Evolutionary conservation across 2,329 filamentous ascomycete genomes (phyloP), one percentile per base, ranked within the genome.

Genomic region (Xenoacremonium recifei): DNA sequence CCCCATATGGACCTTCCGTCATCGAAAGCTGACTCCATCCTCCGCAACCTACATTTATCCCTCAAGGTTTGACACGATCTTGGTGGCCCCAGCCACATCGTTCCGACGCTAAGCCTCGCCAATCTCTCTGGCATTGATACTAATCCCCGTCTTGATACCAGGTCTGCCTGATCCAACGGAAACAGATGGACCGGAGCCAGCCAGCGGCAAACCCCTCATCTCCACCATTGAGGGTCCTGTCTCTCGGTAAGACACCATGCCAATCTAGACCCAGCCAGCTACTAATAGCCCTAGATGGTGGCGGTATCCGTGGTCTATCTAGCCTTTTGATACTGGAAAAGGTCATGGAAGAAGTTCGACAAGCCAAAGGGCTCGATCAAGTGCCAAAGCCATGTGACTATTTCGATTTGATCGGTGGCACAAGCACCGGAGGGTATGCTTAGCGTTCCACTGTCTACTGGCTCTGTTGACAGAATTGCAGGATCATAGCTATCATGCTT

Each of bases 401-500:
- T 20, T 62, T 61, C 37, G 51, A 62, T 17, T 40, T 62, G 13
- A 58, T 62, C 30, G 59, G 57, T 23, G 59, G 58, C n/a, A 62
- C 58, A 18, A 59, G 58, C 39, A 61, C 59, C 3, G 56, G 59
- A 30, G 55, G 57, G 55, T 57, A 39, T 16, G 42, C 18, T 23
- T 32, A 32, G 21, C n/a, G 12, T 25, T 12, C 4, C 19, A 17
- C 16, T 20, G 16, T 32, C 29, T 16, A 11, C 10, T 32, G 9
- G 16, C 29, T 32, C 16, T 25, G 18, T 7, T 40, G 18, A n/a
- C 9, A 10, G 6, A 49, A 50, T 27, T 56, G 20, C 57, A 32
- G 53, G 47, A 43, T 70, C 7, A 67, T 70, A 16, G 66, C 68
- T 4, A 59, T 71, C 19, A 68, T 72, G 62, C 60, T 71, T 11